phyloP scores from a whole-genome alignment of 2,329 filamentous ascomycete species.

The Cytospora piceae region DNA sequence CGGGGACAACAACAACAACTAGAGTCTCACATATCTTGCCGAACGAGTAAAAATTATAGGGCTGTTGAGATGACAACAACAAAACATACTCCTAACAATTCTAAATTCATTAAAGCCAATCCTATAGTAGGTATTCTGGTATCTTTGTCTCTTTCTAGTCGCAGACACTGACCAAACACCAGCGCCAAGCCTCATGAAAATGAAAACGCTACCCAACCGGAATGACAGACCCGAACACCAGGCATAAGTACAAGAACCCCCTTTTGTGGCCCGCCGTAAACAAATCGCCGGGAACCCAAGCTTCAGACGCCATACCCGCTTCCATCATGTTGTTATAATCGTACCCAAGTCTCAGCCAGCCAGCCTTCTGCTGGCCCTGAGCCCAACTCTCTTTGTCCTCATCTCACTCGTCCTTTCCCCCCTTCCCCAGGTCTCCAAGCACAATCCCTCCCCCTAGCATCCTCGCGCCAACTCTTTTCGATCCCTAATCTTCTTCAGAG shows the following conservation, averaged over 20 bases:
- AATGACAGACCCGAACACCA: conserved; percentile 5
- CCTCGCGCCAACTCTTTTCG: too few species aligned
- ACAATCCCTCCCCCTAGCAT: background rate
- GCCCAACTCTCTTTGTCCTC: too few species aligned
- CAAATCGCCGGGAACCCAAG: background rate
- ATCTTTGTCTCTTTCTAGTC: conserved; percentile 6
- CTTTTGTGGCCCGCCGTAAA: background rate
- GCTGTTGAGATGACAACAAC: too few species aligned
- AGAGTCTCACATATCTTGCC: too few species aligned
- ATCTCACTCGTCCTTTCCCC: background rate
- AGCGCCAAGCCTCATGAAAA: conserved; percentile 7
- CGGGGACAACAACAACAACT: too few species aligned
- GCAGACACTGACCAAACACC: conserved; percentile 17
- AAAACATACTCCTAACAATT: background rate
- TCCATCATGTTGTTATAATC: background rate
- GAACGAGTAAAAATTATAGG: too few species aligned
- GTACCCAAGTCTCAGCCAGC: background rate
- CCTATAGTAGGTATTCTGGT: conserved; percentile 22
- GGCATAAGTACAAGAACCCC: background rate
- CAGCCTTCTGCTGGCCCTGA: background rate
- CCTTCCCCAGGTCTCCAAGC: background rate
- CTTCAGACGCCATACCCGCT: background rate
- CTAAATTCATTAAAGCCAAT: conserved; percentile 11
- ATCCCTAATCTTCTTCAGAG: conserved; percentile 12
- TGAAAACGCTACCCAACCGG: conserved; percentile 1